These are phyloP conservation scores for Haplosporangium gracile DNA, from an alignment of 192 early-diverging fungal species.

Conservation along the genomic window DNA sequence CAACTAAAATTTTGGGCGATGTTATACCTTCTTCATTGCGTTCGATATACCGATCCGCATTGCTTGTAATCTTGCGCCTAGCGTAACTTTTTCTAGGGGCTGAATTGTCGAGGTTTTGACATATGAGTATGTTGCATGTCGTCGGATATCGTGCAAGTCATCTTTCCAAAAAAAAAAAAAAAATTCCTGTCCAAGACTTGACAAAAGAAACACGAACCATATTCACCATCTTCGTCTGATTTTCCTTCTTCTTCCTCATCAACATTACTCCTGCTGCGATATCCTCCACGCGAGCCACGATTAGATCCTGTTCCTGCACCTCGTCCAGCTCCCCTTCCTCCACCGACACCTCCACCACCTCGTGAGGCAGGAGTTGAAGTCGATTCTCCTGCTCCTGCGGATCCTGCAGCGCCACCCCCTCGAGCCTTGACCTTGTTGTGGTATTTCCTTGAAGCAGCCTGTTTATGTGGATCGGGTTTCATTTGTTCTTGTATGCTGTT, in stretches of 20 bases:
- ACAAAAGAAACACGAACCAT: background rate
- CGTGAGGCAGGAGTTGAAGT: background rate
- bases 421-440: constrained; percentile 40
- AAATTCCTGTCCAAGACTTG: background rate
- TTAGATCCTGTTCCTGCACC: background rate
- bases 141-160: background rate
- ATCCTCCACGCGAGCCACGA: constrained; percentile 15
- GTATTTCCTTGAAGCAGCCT: constrained; percentile 52
- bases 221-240: constrained; percentile 10
- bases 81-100: constrained; percentile 45
- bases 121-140: background rate
- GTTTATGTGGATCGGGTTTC: constrained; percentile 56
- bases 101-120: background rate
- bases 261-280: constrained; percentile 11
- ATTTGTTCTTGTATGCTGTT: constrained; percentile 13
- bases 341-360: background rate
- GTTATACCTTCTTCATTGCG: constrained; percentile 31
- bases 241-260: constrained; percentile 4
- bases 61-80: constrained; percentile 46
- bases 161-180: background rate
- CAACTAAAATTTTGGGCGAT: background rate
- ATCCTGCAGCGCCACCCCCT: constrained; percentile 21
- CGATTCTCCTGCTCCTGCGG: constrained; percentile 6
- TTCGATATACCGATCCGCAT: constrained; percentile 44
- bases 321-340: constrained; percentile 14